Conservation (phyloP, 345 rosid genomes). For the Crucihimalaya himalaica region DNA sequence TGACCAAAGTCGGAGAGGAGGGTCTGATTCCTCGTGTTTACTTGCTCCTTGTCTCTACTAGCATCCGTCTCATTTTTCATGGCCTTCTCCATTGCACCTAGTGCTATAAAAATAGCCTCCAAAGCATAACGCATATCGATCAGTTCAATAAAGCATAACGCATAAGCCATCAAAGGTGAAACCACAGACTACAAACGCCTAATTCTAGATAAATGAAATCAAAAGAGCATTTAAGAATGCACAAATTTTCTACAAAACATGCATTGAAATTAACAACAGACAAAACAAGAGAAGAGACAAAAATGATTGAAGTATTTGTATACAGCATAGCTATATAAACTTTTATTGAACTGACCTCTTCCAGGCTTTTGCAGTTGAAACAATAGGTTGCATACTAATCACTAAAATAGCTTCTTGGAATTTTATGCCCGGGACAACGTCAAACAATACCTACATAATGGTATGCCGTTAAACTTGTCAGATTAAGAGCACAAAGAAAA, state of each 20-base stretch:
- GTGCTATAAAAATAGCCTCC: conserved; percentile 79
- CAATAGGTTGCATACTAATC: conserved; percentile 89
- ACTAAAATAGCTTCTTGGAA: conserved; percentile 88
- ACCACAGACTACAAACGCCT: not conserved
- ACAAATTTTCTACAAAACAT: not conserved
- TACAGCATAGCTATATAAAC: conserved; percentile 16
- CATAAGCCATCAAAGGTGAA: conserved; percentile 37
- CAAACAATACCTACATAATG: conserved; percentile 78
- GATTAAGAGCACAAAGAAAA: conserved; percentile 6
- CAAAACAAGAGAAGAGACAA: conserved; percentile 8
- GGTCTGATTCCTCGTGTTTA: too few species aligned
- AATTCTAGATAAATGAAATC: not conserved
- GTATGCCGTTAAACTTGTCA: conserved; percentile 23
- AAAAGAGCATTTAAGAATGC: conserved; percentile 15
- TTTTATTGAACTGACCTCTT: conserved; percentile 59
- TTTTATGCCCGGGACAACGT: conserved; percentile 85
- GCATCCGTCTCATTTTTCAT: conserved; percentile 51
- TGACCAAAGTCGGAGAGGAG: too few species aligned
- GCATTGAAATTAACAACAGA: conserved; percentile 1
- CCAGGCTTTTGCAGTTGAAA: conserved; percentile 75
- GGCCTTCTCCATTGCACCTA: conserved; percentile 67
- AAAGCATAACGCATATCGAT: conserved; percentile 96
- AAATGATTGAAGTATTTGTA: not conserved
- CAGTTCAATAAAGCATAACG: too few species aligned
- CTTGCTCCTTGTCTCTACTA: too few species aligned